Evolutionary conservation across 768 basidiomycete genomes (phyloP), one percentile per base, ranked within the genome.

Genomic region (Suillus paluster): DNA sequence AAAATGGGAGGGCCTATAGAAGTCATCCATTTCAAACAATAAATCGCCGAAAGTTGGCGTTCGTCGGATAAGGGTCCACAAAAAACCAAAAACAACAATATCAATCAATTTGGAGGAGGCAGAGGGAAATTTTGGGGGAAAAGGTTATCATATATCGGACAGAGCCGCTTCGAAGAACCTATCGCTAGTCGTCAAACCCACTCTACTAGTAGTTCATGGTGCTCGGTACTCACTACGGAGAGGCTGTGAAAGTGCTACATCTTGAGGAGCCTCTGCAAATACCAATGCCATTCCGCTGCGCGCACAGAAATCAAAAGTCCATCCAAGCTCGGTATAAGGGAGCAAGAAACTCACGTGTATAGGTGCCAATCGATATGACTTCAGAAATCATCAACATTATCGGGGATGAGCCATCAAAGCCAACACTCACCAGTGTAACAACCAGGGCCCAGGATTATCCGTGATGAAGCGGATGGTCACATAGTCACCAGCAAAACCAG

Each of bases 291-390:
- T 50, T 17, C 49, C 49, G 49, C 49, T 50, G 27, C 10, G 49
- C 6, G 10, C 27, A 50, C 12, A 30, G 11, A n/a, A 19, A 19
- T 30, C 49, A 30, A 30, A 27, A 30, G 5, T 30, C 5, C 17
- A 2, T 50, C 5, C 27, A 49, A 17, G 25, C 27, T 49, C 10
- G 7, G 48, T 12, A n/a, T 6, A 50, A 30, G 6, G 49, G 17
- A 12, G 30, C 27, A 50, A 50, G 10, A 0, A 50, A 50, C 49
- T 50, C 5, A 50, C 27, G 19, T 12, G 3, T 30, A 19, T 30
- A 50, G 27, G 19, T 50, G 49, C 48, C 49, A 50, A 50, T 50
- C 27, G 19, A 50, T 50, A n/a, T 50, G 49, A 30, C 49, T 50
- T 19, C 27, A 27, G 19, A 30, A 27, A 4, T 19, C 5, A 30